Evolutionary conservation across 345 rosid genomes (phyloP).

Genomic region (Eucalyptus globulus): DNA sequence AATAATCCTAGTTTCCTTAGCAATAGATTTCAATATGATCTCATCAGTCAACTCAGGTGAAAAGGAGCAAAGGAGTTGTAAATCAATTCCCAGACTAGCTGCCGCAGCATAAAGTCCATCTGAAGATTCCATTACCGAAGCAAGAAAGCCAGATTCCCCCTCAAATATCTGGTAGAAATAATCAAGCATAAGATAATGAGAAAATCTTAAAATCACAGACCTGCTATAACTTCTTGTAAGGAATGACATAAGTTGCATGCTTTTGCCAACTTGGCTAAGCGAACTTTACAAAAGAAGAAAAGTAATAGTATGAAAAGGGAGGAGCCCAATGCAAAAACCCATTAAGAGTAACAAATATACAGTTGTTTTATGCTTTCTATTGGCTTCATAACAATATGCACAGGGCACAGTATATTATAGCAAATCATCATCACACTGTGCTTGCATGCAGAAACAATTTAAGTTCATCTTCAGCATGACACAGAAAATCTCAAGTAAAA

Average conservation of each 20-base stretch:
- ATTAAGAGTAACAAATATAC: neutral
- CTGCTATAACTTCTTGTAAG: neutral
- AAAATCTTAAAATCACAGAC: neutral
- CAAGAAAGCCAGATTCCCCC: conserved; percentile 44
- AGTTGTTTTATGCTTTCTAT: neutral
- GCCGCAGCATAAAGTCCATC: conserved; percentile 90
- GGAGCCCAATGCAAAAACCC: neutral
- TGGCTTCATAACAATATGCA: neutral
- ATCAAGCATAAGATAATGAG: neutral
- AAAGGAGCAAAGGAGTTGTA: conserved; percentile 76
- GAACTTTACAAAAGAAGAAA: neutral
- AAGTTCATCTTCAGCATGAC: neutral
- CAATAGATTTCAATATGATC: conserved; percentile 56
- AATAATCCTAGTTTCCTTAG: conserved; percentile 21
- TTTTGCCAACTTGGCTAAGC: neutral
- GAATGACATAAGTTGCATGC: neutral
- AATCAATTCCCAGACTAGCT: conserved; percentile 77
- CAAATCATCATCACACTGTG: neutral
- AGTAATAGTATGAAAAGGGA: neutral
- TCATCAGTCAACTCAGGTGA: conserved; percentile 69
- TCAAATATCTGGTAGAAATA: conserved; percentile 41
- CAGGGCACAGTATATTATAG: neutral
- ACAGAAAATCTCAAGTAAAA: neutral
- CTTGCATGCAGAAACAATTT: neutral
- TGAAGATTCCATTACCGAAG: conserved; percentile 58